Evolutionary conservation across 73 alveolate genomes (phyloP), one percentile per base, ranked within the genome.

Genomic region (Paramecium biaurelia): DNA sequence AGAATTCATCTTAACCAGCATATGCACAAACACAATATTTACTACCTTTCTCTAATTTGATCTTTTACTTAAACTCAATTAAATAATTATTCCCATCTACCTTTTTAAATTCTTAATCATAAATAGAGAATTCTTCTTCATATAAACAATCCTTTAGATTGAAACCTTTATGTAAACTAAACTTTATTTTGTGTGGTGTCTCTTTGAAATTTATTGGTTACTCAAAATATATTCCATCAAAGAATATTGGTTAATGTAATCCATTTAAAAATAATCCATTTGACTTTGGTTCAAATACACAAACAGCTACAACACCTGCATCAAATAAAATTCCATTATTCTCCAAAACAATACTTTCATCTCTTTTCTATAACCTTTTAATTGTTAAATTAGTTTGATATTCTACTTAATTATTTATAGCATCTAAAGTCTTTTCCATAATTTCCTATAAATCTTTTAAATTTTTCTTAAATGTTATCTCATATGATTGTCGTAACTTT

Each of bases 141-240:
- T 63, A 63, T 14, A 63, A 12, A 30, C 49, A 2, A 5, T 63
- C 84, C 28, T 14, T 63, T 9, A 63, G 11, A 63, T 63, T 63
- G 24, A 63, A 63, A 6, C 84, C 84, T 63, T 63, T 63, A 30
- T 63, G 84, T 41, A 63, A 63, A 63, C 47, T 63, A 63, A 14
- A 63, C 11, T n/a, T 26, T 7, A 63, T 63, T 63, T 12, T 30
- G 12, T 63, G 84, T 2, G 84, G 84, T 12, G 28, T 7, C 11
- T 63, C 84, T n/a, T 63, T 63, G 11, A 24, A 63, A 32, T 63
- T 63, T 11, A 63, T 63, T 5, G 84, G 84, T n/a, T 63, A 30
- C 12, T 63, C 84, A 63, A 12, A 63, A 63, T 63, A 63, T 6
- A 63, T 63, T 14, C 84, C 84, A 63, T 63, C 84, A 63, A 63